These are phyloP conservation scores for Pestalotiopsis sp. DNA, from an alignment of 2,329 filamentous ascomycete genomes.

Conservation along the genomic window DNA sequence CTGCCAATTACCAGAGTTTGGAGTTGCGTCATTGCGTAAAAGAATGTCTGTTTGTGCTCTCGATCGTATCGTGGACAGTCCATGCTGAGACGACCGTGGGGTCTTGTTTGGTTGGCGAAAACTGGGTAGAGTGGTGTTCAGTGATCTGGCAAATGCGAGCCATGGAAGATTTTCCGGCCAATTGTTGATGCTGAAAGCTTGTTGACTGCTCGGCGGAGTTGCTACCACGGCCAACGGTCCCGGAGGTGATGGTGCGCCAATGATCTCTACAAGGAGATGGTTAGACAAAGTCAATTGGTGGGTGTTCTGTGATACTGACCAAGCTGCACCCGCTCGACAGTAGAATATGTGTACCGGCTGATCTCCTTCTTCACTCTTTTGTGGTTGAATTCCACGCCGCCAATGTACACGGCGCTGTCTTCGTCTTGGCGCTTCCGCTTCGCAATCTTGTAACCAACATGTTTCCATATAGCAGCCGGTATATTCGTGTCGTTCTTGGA, in stretches of 20 bases:
- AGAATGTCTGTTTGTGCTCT: background rate
- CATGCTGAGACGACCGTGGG: background rate
- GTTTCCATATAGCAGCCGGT: background rate
- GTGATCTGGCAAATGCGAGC: background rate
- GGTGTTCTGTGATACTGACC: background rate
- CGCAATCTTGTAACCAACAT: background rate
- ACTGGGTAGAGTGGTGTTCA: background rate
- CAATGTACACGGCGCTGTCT: background rate
- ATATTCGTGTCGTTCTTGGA: background rate
- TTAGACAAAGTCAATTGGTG: background rate
- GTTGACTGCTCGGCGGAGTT: background rate
- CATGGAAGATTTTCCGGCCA: background rate
- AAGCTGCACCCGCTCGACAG: background rate
- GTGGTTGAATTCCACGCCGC: background rate
- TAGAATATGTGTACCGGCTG: background rate
- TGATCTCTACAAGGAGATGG: background rate
- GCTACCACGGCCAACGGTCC: background rate
- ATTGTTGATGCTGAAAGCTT: background rate
- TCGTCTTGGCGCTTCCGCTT: background rate
- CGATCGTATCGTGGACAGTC: background rate
- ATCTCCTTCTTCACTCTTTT: background rate
- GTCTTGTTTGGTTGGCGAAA: background rate
- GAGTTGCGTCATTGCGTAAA: background rate
- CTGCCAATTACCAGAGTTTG: background rate
- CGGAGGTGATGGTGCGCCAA: background rate